phyloP scores from a whole-genome alignment of 176 grass and related monocot genomes.

The Pharus latifolius region DNA sequence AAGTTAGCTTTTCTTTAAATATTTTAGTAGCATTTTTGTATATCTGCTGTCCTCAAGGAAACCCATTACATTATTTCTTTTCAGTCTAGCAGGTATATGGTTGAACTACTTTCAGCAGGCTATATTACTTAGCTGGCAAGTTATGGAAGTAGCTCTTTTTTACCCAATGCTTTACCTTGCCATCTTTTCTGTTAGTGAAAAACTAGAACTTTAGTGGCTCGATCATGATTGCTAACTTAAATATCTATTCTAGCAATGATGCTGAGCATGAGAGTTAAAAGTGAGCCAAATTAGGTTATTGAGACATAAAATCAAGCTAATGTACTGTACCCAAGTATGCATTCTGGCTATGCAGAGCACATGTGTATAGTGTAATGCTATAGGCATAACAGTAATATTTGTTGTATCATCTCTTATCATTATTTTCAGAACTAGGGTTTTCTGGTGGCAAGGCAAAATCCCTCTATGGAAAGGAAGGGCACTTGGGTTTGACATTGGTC shows the following conservation, averaged over 20 bases:
- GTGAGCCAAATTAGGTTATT: constrained; percentile 3
- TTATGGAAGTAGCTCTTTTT: neutral
- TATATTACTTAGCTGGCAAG: neutral
- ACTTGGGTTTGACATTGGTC: constrained; percentile 69
- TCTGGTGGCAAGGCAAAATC: constrained; percentile 77
- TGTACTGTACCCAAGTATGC: neutral
- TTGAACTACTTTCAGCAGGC: neutral
- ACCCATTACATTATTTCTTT: neutral
- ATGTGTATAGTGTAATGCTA: constrained; percentile 20
- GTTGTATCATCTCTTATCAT: constrained; percentile 24
- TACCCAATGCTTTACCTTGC: neutral
- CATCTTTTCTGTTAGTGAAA: neutral
- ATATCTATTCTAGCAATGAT: neutral
- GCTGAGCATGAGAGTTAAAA: constrained; percentile 15
- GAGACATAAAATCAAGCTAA: neutral
- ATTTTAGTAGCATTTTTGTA: neutral
- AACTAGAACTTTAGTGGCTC: neutral
- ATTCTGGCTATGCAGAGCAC: constrained; percentile 17
- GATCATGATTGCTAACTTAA: neutral
- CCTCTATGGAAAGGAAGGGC: constrained; percentile 88
- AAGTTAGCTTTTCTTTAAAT: neutral
- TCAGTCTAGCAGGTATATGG: neutral
- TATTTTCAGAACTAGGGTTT: constrained; percentile 91
- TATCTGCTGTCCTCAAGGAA: constrained; percentile 1
- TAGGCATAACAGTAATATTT: constrained; percentile 37